Conservation (phyloP, 495 filamentous ascomycete species). For the Hypoxylon fragiforme region DNA sequence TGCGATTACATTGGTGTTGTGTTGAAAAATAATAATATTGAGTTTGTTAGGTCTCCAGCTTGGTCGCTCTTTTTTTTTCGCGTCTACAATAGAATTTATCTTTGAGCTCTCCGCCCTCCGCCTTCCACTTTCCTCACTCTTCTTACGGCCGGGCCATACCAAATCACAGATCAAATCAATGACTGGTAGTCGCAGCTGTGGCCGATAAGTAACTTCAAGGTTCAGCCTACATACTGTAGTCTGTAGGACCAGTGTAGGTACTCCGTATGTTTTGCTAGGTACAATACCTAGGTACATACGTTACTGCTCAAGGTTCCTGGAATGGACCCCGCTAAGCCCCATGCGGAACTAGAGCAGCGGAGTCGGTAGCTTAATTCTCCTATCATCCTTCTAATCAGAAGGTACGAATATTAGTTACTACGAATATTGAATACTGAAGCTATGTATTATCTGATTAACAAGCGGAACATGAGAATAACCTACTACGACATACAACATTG, state of each 20-base stretch:
- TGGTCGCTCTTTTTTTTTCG: constrained; percentile 8
- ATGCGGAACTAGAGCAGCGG: constrained; percentile 9
- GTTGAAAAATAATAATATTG: constrained; percentile 9
- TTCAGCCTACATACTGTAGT: too few species aligned
- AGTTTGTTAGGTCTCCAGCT: constrained; percentile 6
- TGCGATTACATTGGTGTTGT: constrained; percentile 5
- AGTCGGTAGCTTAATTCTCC: constrained; percentile 20
- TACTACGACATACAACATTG: too few species aligned
- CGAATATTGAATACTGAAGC: too few species aligned
- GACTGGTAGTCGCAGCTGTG: too few species aligned
- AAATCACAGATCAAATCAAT: background rate
- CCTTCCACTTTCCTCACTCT: constrained; percentile 19
- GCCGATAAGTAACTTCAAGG: too few species aligned
- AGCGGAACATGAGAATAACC: too few species aligned
- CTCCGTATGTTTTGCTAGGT: too few species aligned
- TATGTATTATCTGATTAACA: too few species aligned
- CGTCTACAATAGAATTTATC: constrained; percentile 17
- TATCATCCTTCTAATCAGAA: too few species aligned
- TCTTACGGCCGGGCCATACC: constrained; percentile 23
- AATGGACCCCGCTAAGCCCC: constrained; percentile 21
- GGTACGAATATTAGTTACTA: too few species aligned
- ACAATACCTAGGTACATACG: background rate
- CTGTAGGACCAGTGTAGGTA: too few species aligned
- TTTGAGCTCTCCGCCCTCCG: constrained; percentile 18
- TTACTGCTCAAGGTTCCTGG: too few species aligned